Evolutionary conservation across 306 rosid species (phyloP), one percentile per base, ranked within the genome.

Genomic region (Myrica gale): DNA sequence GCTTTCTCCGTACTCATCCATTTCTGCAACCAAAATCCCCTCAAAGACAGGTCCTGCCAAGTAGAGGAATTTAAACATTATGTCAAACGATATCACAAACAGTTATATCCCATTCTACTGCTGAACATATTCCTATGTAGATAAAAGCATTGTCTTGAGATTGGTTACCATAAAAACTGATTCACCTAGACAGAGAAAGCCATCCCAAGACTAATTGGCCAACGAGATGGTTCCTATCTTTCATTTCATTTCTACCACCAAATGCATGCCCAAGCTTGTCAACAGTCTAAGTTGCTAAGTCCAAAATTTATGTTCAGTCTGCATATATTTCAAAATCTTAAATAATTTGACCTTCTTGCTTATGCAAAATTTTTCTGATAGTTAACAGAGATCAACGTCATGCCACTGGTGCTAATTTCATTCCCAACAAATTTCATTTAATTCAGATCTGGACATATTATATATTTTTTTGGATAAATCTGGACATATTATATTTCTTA

Each of bases 21-120:
- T 73, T 79, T 92, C 86, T 92, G 97, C 80, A 94, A 79, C 98
- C 97, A 94, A 83, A 94, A 92, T 71, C 98, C 97, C 89, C 90
- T 87, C 78, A 94, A 83, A 71, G 96, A 91, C 82, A 94, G 83
- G 13, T 94, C 93, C 98, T 94, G 92, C 79, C 72, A 79, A 74
- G 67, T 55, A 46, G 69, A 56, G 62, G 47, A 54, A 62, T 61
- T 11, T 74, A 32, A 63, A 46, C 48, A 61, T 0, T 73, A 68
- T 75, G 54, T 76, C 1, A 68, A 20, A 46, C 37, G 61, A 26
- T 41, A 79, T n/a, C 71, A n/a, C 46, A 56, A 73, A 32, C 69
- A 67, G 58, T 16, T 73, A n/a, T 15, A 23, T 23, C 26, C 26
- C 26, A 0, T 23, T 23, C 26, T 23, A 23, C 26, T 13, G 3